Percentiles rank a stretch among this genome's conserved stretches.
phyloP scores from a whole-genome alignment of 108 stramenopile species.

The Cyclotella sp. region DNA sequence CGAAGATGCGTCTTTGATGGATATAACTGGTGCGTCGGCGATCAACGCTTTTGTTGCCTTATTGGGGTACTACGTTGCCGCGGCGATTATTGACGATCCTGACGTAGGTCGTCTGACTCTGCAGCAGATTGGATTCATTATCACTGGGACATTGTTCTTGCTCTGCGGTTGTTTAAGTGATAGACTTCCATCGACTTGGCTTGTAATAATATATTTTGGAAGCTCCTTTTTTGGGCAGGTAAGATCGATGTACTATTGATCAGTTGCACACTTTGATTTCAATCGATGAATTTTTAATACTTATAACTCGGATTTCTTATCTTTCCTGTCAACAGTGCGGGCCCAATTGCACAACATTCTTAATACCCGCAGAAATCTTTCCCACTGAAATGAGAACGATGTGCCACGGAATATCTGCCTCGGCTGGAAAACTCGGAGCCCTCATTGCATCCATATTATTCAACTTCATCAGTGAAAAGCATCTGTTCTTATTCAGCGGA shows the following conservation, averaged over 20 bases:
- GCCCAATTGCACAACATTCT: conserved; percentile 80
- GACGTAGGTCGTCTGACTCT: conserved; percentile 59
- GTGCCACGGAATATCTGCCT: conserved; percentile 78
- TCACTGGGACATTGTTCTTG: conserved; percentile 73
- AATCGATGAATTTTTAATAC: neutral
- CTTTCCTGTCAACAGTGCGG: conserved; percentile 44
- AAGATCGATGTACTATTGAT: neutral
- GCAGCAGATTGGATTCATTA: conserved; percentile 67
- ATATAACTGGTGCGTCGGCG: conserved; percentile 59
- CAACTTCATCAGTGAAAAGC: conserved; percentile 48
- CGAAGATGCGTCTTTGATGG: conserved; percentile 49
- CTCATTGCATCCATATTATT: conserved; percentile 73
- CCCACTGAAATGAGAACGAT: conserved; percentile 74
- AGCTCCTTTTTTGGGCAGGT: conserved; percentile 71
- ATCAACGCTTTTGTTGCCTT: conserved; percentile 79
- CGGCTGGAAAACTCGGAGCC: conserved; percentile 77
- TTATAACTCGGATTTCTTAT: neutral
- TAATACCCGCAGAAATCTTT: conserved; percentile 64
- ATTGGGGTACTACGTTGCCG: conserved; percentile 77
- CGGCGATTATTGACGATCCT: conserved; percentile 66
- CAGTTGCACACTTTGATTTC: neutral
- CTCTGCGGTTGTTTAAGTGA: conserved; percentile 59
- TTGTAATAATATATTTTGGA: conserved; percentile 65
- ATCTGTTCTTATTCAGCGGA: conserved; percentile 67
- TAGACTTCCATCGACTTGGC: conserved; percentile 45